phyloP scores from a whole-genome alignment of 1,139 yeast species.

The Pichia sorboxylosa region DNA sequence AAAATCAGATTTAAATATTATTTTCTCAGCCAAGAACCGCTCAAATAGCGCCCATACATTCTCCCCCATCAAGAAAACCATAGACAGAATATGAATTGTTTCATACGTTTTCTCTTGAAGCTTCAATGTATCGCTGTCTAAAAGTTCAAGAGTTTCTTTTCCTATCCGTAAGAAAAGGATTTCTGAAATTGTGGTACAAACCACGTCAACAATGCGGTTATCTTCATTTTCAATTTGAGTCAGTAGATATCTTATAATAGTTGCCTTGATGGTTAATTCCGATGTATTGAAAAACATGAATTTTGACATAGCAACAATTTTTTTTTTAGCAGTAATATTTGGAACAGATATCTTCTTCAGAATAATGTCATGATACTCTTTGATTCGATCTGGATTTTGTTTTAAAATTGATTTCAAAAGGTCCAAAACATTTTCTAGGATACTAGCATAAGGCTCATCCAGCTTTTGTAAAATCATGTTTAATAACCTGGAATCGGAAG shows the following conservation, averaged over 20 bases:
- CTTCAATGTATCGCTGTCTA: background rate
- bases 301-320: conserved; percentile 43
- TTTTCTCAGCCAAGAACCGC: conserved; percentile 30
- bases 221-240: conserved; percentile 62
- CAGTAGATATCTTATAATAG: conserved; percentile 40
- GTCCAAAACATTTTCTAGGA: conserved; percentile 67
- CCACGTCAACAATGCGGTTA: conserved; percentile 37
- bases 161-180: conserved; percentile 30
- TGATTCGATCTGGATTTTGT: conserved; percentile 33
- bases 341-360: conserved; percentile 43
- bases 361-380: conserved; percentile 39
- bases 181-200: conserved; percentile 31
- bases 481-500: conserved; percentile 40
- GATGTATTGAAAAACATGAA: conserved; percentile 32
- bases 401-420: conserved; percentile 43
- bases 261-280: conserved; percentile 27
- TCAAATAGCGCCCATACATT: conserved; percentile 29
- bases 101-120: conserved; percentile 10
- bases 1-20: conserved; percentile 25
- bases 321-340: conserved; percentile 54
- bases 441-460: conserved; percentile 54
- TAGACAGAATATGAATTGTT: conserved; percentile 27
- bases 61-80: conserved; percentile 22
- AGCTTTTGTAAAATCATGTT: conserved; percentile 41
- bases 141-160: background rate